Percentiles rank a stretch among this genome's conserved stretches.
Evolutionary conservation across 2,329 filamentous ascomycete species (phyloP).

Genomic region (Dryadomyces quercivorus): DNA sequence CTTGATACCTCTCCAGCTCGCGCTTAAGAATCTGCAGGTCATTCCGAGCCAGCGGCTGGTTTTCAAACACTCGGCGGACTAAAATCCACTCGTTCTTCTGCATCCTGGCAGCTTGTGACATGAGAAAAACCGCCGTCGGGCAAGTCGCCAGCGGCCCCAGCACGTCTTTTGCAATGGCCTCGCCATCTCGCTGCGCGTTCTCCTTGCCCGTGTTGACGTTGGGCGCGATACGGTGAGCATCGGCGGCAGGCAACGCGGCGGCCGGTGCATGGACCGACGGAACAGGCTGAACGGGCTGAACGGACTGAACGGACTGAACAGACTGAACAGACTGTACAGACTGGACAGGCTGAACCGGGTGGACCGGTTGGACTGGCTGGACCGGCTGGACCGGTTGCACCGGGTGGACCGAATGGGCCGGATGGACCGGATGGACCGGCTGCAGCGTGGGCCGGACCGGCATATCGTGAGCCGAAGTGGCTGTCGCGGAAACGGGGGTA

Average conservation of each 20-base stretch:
- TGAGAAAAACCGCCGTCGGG: conserved; percentile 55
- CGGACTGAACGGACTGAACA: no score
- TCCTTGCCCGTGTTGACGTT: not conserved
- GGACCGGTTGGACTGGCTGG: no score
- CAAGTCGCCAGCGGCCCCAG: conserved; percentile 45
- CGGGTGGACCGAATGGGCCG: not conserved
- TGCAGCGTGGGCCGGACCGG: not conserved
- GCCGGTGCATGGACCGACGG: not conserved
- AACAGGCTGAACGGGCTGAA: no score
- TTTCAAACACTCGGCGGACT: conserved; percentile 54
- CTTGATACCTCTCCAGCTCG: conserved; percentile 33
- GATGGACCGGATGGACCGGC: not conserved
- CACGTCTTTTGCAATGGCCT: conserved; percentile 9
- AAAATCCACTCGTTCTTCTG: conserved; percentile 62
- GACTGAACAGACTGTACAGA: no score
- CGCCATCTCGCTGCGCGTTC: conserved; percentile 9
- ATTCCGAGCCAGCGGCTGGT: conserved; percentile 51
- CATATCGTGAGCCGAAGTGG: not conserved
- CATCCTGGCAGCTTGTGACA: conserved; percentile 57
- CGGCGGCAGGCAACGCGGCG: not conserved
- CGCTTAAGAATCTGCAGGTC: conserved; percentile 46
- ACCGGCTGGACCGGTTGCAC: no score
- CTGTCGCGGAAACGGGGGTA: not conserved
- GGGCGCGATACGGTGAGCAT: not conserved
- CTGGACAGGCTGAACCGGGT: no score